phyloP scores from a whole-genome alignment of 306 rosid species.

The Rosa rugosa region DNA sequence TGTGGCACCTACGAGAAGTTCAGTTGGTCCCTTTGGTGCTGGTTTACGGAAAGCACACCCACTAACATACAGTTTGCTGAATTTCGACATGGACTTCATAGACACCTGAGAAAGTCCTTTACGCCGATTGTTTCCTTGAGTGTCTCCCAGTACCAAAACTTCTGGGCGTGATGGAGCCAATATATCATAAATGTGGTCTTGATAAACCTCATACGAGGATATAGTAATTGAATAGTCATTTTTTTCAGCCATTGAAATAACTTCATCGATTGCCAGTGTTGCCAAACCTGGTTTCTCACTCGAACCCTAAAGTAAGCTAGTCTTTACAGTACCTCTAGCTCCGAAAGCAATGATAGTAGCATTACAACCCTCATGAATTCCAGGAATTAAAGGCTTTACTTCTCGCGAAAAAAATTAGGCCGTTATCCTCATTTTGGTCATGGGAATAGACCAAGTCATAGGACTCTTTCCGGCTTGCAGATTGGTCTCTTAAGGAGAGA shows the following conservation, averaged over 20 bases:
- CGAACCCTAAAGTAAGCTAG: slow-evolving; percentile 73
- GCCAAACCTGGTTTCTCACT: slow-evolving; percentile 69
- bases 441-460: slow-evolving; percentile 57
- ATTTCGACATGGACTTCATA: slow-evolving; percentile 39
- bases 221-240: slow-evolving; percentile 49
- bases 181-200: slow-evolving; percentile 70
- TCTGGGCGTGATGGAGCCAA: slow-evolving; percentile 54
- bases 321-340: slow-evolving; percentile 83
- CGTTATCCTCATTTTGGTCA: slow-evolving; percentile 56
- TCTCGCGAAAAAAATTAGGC: slow-evolving; percentile 56
- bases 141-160: slow-evolving; percentile 63
- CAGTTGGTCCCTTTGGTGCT: slow-evolving; percentile 42
- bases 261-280: slow-evolving; percentile 51
- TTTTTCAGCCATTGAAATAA: slow-evolving; percentile 52
- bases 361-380: slow-evolving; percentile 62
- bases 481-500: slow-evolving; percentile 53
- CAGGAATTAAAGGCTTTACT: slow-evolving; percentile 59
- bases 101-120: slow-evolving; percentile 61
- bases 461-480: slow-evolving; percentile 37
- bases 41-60: slow-evolving; percentile 51
- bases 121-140: slow-evolving; percentile 59
- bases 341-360: slow-evolving; percentile 76
- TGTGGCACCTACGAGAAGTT: slow-evolving; percentile 54
- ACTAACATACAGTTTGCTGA: slow-evolving; percentile 44
- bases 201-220: slow-evolving; percentile 76